phyloP scores from a whole-genome alignment of 306 rosid species.

The Oxytropis ochrocephala region DNA sequence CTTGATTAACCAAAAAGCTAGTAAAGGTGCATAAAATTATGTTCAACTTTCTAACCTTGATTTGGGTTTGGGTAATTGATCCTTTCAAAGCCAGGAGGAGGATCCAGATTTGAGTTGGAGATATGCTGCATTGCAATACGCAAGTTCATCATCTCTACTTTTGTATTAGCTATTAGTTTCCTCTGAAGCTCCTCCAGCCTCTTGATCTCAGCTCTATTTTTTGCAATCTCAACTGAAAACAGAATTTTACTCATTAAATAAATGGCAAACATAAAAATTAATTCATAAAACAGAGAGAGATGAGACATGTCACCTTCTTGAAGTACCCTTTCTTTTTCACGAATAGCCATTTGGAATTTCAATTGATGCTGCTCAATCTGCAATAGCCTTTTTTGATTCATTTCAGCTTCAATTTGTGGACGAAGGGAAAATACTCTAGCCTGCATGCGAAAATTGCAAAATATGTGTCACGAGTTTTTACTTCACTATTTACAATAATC shows the following conservation, averaged over 20 bases:
- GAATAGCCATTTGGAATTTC: slow-evolving; percentile 21
- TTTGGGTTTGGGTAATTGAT: background rate
- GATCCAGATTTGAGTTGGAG: background rate
- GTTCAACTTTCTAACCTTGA: slow-evolving; percentile 3
- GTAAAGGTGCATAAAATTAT: too few species aligned
- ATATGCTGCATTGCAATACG: background rate
- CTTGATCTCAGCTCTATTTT: slow-evolving; percentile 25
- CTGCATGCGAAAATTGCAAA: slow-evolving; percentile 16
- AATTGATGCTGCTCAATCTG: slow-evolving; percentile 31
- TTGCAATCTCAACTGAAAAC: slow-evolving; percentile 30
- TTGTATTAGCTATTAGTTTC: background rate
- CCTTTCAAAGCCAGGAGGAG: background rate
- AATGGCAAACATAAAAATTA: background rate
- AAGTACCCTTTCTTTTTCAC: background rate
- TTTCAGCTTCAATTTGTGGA: slow-evolving; percentile 26
- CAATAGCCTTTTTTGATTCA: background rate
- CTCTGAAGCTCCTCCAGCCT: slow-evolving; percentile 14
- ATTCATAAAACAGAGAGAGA: background rate
- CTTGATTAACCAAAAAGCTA: too few species aligned
- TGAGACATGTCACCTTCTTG: slow-evolving; percentile 34
- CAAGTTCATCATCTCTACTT: background rate
- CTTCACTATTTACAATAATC: too few species aligned
- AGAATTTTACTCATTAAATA: background rate
- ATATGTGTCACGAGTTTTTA: background rate
- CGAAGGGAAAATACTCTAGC: slow-evolving; percentile 20